phyloP scores from a whole-genome alignment of 2,329 filamentous ascomycete genomes.

The Ciborinia camelliae region DNA sequence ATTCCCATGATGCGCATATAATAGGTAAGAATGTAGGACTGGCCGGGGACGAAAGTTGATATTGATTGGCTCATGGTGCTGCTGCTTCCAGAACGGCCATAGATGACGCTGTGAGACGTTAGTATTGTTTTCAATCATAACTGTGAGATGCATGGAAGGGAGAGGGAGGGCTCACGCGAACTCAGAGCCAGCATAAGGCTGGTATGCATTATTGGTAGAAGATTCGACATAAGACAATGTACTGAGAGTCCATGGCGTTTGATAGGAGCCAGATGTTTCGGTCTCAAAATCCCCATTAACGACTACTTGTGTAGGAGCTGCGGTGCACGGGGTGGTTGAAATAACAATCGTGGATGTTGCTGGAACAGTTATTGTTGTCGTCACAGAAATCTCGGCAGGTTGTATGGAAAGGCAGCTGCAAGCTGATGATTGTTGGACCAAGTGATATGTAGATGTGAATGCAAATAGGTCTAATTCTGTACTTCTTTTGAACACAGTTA shows the following conservation, averaged over 20 bases:
- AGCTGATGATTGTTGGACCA: conserved; percentile 4
- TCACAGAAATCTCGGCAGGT: background rate
- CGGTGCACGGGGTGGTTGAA: background rate
- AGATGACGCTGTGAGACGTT: background rate
- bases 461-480: background rate
- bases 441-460: conserved; percentile 2
- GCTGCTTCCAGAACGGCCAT: background rate
- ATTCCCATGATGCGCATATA: background rate
- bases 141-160: background rate
- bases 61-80: background rate
- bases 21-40: background rate
- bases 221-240: background rate
- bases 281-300: conserved; percentile 2
- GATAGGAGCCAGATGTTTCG: background rate
- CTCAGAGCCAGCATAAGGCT: background rate
- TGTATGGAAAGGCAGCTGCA: conserved; percentile 2
- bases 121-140: background rate
- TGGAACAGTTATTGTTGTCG: background rate
- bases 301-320: background rate
- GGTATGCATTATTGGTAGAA: background rate
- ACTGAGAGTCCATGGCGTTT: background rate
- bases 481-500: background rate
- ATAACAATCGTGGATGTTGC: background rate
- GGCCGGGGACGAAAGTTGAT: background rate
- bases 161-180: background rate